phyloP scores from a whole-genome alignment of 129 eudicot species.

The Chrysanthemum lavandulifolium region DNA sequence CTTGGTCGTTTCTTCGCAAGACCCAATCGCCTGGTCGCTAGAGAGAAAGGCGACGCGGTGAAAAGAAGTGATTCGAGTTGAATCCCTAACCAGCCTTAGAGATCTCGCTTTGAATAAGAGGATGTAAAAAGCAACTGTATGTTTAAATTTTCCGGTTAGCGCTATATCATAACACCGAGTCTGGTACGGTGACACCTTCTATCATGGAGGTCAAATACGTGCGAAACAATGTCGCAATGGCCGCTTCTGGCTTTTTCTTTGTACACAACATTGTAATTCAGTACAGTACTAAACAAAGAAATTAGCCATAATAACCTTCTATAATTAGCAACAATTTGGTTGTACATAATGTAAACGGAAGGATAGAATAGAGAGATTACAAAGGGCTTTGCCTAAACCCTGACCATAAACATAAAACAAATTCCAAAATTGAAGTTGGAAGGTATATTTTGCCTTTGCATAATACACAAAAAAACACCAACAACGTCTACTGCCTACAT shows the following conservation, averaged over 20 bases:
- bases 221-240: no score
- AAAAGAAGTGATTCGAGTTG: no score
- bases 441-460: slow-evolving; percentile 14
- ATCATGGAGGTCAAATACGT: no score
- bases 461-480: slow-evolving; percentile 3
- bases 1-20: no score
- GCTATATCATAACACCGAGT: no score
- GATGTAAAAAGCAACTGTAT: no score
- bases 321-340: neutral
- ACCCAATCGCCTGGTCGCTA: no score
- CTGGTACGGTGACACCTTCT: no score
- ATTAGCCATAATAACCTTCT: slow-evolving; percentile 11
- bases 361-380: neutral
- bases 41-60: no score
- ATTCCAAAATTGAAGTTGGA: slow-evolving; percentile 19
- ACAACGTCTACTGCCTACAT: neutral
- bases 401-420: slow-evolving; percentile 16
- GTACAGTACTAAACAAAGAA: neutral
- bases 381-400: slow-evolving; percentile 6
- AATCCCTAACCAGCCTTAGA: no score
- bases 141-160: no score
- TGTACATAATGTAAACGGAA: neutral
- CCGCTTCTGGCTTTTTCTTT: neutral
- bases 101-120: no score
- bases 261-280: neutral